These are phyloP conservation scores for Aspergillus niger DNA, from an alignment of 2,329 filamentous ascomycete species.

Conservation along the genomic window DNA sequence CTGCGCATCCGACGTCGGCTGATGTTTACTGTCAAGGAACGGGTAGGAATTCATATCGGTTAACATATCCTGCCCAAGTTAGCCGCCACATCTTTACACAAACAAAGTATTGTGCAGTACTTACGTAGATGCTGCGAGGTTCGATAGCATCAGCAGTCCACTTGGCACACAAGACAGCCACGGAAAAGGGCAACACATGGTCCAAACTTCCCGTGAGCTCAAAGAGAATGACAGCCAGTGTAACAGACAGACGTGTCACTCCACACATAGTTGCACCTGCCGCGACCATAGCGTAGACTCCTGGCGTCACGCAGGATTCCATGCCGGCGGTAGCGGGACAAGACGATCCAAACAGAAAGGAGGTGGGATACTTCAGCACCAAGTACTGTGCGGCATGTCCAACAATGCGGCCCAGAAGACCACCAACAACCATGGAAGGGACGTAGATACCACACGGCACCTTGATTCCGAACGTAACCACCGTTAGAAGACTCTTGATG, in stretches of 20 bases:
- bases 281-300: conserved; percentile 93
- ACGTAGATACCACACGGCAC: conserved; percentile 97
- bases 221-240: conserved; percentile 90
- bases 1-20: conserved; percentile 85
- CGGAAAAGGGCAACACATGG: conserved; percentile 90
- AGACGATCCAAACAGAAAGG: conserved; percentile 67
- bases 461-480: conserved; percentile 94
- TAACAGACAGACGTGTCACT: conserved; percentile 89
- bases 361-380: conserved; percentile 71
- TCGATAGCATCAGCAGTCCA: conserved; percentile 97
- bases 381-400: conserved; percentile 83
- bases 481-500: conserved; percentile 85
- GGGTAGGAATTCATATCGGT: conserved; percentile 98
- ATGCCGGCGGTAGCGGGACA: conserved; percentile 69
- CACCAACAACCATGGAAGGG: conserved; percentile 97
- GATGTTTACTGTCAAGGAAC: conserved; percentile 94
- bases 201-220: conserved; percentile 93
- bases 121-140: conserved; percentile 86
- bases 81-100: conserved; percentile 13
- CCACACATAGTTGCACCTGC: conserved; percentile 98
- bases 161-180: conserved; percentile 91
- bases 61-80: conserved; percentile 68
- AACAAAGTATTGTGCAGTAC: conserved; percentile 30
- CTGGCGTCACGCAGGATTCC: conserved; percentile 86
- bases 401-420: conserved; percentile 82